These are phyloP conservation scores for Didymella exigua DNA, from an alignment of 2,329 filamentous ascomycete species.

Conservation along the genomic window DNA sequence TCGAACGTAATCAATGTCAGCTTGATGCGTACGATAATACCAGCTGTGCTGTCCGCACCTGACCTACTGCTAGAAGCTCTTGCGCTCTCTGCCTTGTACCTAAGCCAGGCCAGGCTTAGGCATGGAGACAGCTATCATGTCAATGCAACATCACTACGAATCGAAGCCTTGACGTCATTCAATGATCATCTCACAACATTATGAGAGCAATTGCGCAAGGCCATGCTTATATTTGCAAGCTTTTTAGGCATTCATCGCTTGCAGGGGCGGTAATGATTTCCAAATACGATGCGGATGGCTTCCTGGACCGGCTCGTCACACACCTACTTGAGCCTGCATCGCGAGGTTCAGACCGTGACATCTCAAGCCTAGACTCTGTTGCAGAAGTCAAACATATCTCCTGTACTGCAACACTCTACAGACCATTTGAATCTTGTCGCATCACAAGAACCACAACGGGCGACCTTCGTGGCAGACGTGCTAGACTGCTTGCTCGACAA, in stretches of 20 bases:
- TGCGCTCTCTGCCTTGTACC: slow-evolving; percentile 27
- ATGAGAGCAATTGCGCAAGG: slow-evolving; percentile 19
- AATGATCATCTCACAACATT: slow-evolving; percentile 13
- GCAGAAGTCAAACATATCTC: slow-evolving; percentile 16
- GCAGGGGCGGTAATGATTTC: slow-evolving; percentile 19
- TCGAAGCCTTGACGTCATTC: slow-evolving; percentile 20
- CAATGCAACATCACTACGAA: slow-evolving; percentile 24
- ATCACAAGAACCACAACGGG: slow-evolving; percentile 8
- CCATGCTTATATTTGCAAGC: slow-evolving; percentile 24
- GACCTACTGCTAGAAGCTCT: slow-evolving; percentile 23
- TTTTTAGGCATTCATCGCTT: slow-evolving; percentile 24
- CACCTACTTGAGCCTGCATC: slow-evolving; percentile 28
- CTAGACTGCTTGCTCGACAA: slow-evolving; percentile 19
- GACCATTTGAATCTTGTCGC: slow-evolving; percentile 4
- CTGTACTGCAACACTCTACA: slow-evolving; percentile 12
- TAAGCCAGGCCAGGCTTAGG: slow-evolving; percentile 16
- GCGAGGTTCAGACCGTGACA: slow-evolving; percentile 21
- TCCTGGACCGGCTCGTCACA: slow-evolving; percentile 24
- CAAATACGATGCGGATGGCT: slow-evolving; percentile 12
- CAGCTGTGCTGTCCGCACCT: slow-evolving; percentile 20
- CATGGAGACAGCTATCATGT: slow-evolving; percentile 18
- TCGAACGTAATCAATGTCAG: background rate
- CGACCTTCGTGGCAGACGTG: slow-evolving; percentile 6
- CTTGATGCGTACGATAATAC: slow-evolving; percentile 15
- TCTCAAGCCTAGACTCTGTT: slow-evolving; percentile 20